Percentiles rank a stretch among this genome's conserved stretches.
These are phyloP conservation scores for Aspergillus campestris DNA, from an alignment of 495 filamentous ascomycete species.

Conservation along the genomic window DNA sequence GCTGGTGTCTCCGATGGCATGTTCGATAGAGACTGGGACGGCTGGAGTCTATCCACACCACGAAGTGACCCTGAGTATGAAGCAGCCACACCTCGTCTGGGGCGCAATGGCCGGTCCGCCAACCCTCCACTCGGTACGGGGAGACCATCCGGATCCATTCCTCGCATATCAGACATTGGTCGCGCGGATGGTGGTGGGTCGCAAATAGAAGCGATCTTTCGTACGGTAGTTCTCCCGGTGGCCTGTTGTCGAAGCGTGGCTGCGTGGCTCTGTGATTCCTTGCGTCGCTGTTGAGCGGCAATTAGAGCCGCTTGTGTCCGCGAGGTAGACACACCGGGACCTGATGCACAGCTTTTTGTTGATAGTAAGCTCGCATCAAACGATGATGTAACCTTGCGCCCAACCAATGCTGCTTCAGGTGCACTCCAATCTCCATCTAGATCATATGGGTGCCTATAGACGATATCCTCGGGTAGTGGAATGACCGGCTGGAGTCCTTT, in stretches of 20 bases:
- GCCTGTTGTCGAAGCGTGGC: slow-evolving; percentile 41
- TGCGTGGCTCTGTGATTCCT: slow-evolving; percentile 38
- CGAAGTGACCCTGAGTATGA: slow-evolving; percentile 29
- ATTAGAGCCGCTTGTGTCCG: slow-evolving; percentile 35
- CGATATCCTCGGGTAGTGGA: slow-evolving; percentile 57
- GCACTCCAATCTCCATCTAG: slow-evolving; percentile 36
- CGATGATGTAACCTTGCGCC: slow-evolving; percentile 21
- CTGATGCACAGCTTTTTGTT: slow-evolving; percentile 19
- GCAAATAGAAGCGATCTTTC: slow-evolving; percentile 24
- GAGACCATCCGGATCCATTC: slow-evolving; percentile 6
- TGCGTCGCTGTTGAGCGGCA: slow-evolving; percentile 34
- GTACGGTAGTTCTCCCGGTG: slow-evolving; percentile 19
- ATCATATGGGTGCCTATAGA: slow-evolving; percentile 49
- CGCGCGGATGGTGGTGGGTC: slow-evolving; percentile 14
- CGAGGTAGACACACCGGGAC: slow-evolving; percentile 19
- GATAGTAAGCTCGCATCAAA: slow-evolving; percentile 28
- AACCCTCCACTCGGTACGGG: slow-evolving; percentile 23
- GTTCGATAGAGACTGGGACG: slow-evolving; percentile 21
- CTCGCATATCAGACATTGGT: slow-evolving; percentile 13
- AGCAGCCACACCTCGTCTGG: slow-evolving; percentile 28
- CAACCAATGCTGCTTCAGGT: slow-evolving; percentile 17
- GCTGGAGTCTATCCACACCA: slow-evolving; percentile 19
- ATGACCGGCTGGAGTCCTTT: slow-evolving; percentile 60
- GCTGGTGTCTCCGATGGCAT: slow-evolving; percentile 28
- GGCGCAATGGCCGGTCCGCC: slow-evolving; percentile 36